Percentiles rank a stretch among this genome's conserved stretches.
Conservation (phyloP, 164 flowering plant genomes). For the Dillenia turbinata region DNA sequence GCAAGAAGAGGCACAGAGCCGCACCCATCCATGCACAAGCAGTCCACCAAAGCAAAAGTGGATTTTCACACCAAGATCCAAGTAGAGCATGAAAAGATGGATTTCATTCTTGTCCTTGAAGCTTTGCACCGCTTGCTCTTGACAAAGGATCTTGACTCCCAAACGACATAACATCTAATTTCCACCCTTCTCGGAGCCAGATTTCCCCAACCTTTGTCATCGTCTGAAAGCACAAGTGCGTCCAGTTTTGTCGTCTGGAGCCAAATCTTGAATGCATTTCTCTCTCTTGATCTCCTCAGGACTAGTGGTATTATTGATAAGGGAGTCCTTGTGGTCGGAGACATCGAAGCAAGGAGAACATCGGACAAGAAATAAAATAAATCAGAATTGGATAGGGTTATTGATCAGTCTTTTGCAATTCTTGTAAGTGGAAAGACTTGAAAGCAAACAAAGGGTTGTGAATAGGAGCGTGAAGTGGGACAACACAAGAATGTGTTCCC, state of each 20-base stretch:
- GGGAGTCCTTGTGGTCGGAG: constrained; percentile 7
- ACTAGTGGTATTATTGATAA: constrained; percentile 11
- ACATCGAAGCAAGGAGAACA: constrained; percentile 16
- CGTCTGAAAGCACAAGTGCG: constrained; percentile 23
- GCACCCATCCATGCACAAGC: too few relatives aligned
- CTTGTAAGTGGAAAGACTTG: too few relatives aligned
- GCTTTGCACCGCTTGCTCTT: constrained; percentile 59
- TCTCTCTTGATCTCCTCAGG: constrained; percentile 8
- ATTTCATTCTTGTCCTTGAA: constrained; percentile 60
- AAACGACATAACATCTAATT: constrained; percentile 21
- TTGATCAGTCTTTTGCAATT: too few relatives aligned
- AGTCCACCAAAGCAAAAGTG: too few relatives aligned
- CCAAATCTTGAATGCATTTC: constrained; percentile 42
- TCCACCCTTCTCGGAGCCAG: constrained; percentile 34
- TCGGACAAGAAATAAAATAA: constrained; percentile 35
- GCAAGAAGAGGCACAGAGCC: too few relatives aligned
- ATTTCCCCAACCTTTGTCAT: constrained; percentile 24
- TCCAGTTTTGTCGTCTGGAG: constrained; percentile 52
- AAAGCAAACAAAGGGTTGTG: too few relatives aligned
- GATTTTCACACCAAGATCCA: too few relatives aligned
- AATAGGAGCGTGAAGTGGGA: too few relatives aligned
- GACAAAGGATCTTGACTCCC: constrained; percentile 11
- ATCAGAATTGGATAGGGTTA: too few relatives aligned
- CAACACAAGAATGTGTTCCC: too few relatives aligned
- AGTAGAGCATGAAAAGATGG: too few relatives aligned